These are phyloP conservation scores for Pichia phayaonensis DNA, from an alignment of 805 yeast species.

Conservation along the genomic window DNA sequence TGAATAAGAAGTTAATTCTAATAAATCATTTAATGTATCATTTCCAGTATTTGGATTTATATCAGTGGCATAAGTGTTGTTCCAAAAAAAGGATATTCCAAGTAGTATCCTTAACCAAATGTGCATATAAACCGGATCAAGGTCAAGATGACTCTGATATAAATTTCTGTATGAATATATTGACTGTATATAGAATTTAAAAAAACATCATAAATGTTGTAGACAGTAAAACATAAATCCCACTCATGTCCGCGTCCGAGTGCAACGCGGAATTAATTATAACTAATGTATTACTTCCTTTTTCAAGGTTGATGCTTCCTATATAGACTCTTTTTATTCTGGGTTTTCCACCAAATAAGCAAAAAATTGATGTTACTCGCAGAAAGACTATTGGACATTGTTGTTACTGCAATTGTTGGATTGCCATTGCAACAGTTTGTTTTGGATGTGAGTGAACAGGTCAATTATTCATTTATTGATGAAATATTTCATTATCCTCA, in stretches of 20 bases:
- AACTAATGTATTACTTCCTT: neutral
- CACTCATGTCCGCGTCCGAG: neutral
- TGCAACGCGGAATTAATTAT: neutral
- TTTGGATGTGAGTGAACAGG: slow-evolving; percentile 15
- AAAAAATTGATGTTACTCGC: slow-evolving; percentile 5
- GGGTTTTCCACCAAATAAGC: neutral
- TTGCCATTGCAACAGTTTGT: slow-evolving; percentile 16
- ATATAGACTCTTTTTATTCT: neutral
- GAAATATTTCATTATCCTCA: slow-evolving; percentile 85
- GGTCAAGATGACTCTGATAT: neutral
- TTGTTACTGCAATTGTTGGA: slow-evolving; percentile 11
- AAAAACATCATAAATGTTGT: no score
- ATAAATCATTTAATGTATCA: neutral
- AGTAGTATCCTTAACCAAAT: neutral
- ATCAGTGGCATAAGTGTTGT: neutral
- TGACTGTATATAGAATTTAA: no score
- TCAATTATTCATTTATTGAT: slow-evolving; percentile 43
- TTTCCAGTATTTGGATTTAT: neutral
- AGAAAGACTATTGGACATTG: slow-evolving; percentile 12
- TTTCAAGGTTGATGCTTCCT: neutral
- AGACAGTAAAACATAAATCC: no score
- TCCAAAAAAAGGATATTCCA: neutral
- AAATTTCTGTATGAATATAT: no score
- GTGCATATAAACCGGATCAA: neutral
- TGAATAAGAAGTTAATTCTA: neutral